These are phyloP conservation scores for Alternaria gaisen DNA, from an alignment of 2,329 filamentous ascomycete genomes.

Conservation along the genomic window DNA sequence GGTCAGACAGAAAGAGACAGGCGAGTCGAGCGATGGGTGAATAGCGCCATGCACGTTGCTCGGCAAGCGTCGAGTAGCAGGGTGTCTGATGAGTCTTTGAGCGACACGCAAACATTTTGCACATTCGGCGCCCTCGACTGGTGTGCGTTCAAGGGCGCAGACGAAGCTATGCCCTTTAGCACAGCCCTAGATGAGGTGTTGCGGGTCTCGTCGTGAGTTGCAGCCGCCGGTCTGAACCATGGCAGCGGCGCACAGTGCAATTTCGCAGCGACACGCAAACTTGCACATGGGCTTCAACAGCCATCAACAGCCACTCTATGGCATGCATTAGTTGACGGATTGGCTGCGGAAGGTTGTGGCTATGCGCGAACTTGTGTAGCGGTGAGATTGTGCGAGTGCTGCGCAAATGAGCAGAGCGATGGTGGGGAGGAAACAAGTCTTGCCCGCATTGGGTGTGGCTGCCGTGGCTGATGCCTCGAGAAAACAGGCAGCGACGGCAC, in stretches of 20 bases:
- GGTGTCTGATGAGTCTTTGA: constrained; percentile 32
- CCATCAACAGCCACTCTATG: constrained; percentile 26
- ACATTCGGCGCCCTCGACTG: constrained; percentile 15
- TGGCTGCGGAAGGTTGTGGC: constrained; percentile 26
- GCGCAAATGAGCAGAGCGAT: constrained; percentile 27
- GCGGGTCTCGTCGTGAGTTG: constrained; percentile 2
- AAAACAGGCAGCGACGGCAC: constrained; percentile 29
- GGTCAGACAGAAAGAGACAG: constrained; percentile 45
- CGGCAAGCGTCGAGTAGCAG: constrained; percentile 25
- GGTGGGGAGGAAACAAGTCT: constrained; percentile 18
- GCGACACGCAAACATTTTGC: constrained; percentile 18
- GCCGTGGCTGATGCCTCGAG: constrained; percentile 24
- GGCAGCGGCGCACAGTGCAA: constrained; percentile 11
- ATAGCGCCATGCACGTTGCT: constrained; percentile 29
- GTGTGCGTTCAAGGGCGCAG: constrained; percentile 21
- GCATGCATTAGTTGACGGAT: constrained; percentile 20
- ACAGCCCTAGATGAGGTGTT: constrained; percentile 11
- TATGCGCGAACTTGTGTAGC: constrained; percentile 31
- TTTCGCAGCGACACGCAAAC: constrained; percentile 9
- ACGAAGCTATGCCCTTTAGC: constrained; percentile 7
- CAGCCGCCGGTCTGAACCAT: constrained; percentile 17
- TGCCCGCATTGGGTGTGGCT: constrained; percentile 28
- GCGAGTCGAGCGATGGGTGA: constrained; percentile 32
- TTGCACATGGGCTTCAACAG: constrained; percentile 19
- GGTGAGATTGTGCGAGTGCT: constrained; percentile 33